These are phyloP conservation scores for Epichloe amarillans DNA, from an alignment of 2,329 filamentous ascomycete species.

Conservation along the genomic window DNA sequence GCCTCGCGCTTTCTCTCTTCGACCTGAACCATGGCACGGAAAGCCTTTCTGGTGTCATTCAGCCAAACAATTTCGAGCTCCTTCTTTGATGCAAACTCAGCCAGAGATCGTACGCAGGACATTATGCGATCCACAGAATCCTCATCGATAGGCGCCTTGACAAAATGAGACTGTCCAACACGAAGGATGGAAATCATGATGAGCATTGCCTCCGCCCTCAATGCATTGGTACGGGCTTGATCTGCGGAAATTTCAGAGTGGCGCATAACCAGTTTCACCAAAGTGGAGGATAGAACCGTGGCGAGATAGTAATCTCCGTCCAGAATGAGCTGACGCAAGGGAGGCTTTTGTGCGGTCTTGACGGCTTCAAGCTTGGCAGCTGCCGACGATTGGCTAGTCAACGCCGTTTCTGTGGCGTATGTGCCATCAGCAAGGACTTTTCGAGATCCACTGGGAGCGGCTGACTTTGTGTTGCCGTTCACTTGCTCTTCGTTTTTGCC, in stretches of 20 bases:
- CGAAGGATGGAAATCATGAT: slow-evolving; percentile 99
- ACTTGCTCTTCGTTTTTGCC: slow-evolving; percentile 52
- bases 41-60: slow-evolving; percentile 88
- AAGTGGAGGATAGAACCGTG: slow-evolving; percentile 85
- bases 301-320: slow-evolving; percentile 96
- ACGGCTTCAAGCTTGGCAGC: slow-evolving; percentile 90
- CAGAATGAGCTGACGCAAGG: slow-evolving; percentile 83
- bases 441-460: slow-evolving; percentile 69
- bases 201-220: slow-evolving; percentile 94
- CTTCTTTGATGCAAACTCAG: slow-evolving; percentile 80
- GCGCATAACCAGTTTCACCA: slow-evolving; percentile 96
- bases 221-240: slow-evolving; percentile 74
- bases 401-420: slow-evolving; percentile 90
- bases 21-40: slow-evolving; percentile 91
- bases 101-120: slow-evolving; percentile 86
- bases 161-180: slow-evolving; percentile 96
- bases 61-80: slow-evolving; percentile 87
- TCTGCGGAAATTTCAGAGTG: slow-evolving; percentile 88
- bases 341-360: slow-evolving; percentile 92
- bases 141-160: slow-evolving; percentile 93
- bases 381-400: slow-evolving; percentile 82
- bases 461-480: slow-evolving; percentile 66
- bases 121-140: slow-evolving; percentile 98
- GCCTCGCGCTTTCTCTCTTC: slow-evolving; percentile 97
- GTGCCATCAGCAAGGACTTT: slow-evolving; percentile 94